These are phyloP conservation scores for Talaromyces funiculosus DNA, from an alignment of 2,329 filamentous ascomycete species.

Conservation along the genomic window DNA sequence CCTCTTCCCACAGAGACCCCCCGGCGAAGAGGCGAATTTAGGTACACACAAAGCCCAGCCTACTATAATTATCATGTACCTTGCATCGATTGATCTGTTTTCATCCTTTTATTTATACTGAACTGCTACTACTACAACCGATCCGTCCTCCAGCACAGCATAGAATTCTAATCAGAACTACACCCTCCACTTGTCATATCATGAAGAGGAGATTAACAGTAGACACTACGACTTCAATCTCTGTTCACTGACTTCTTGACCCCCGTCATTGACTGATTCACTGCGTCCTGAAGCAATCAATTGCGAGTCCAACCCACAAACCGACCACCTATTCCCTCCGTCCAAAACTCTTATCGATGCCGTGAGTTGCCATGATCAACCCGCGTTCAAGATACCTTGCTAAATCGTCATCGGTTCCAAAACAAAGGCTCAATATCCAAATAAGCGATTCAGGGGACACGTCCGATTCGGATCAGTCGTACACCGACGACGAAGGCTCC, in stretches of 20 bases:
- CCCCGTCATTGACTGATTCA: neutral
- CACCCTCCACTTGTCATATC: neutral
- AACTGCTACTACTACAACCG: neutral
- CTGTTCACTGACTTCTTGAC: neutral
- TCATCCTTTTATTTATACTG: neutral
- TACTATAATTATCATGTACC: constrained; percentile 12
- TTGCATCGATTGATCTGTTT: constrained; percentile 10
- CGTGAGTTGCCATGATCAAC: constrained; percentile 12
- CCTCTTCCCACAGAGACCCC: neutral
- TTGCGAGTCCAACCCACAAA: neutral
- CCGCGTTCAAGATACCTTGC: constrained; percentile 4
- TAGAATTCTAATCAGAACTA: neutral
- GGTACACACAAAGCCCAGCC: constrained; percentile 3
- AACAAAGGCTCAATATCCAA: constrained; percentile 35
- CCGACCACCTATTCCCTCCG: neutral
- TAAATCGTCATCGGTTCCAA: constrained; percentile 13
- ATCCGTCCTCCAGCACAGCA: neutral
- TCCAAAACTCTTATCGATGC: constrained; percentile 9
- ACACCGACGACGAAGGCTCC: constrained; percentile 38
- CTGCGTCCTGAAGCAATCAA: neutral
- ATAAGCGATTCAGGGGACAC: constrained; percentile 36
- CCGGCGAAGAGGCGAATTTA: neutral
- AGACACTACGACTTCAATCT: constrained; percentile 1
- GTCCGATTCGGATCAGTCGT: constrained; percentile 36
- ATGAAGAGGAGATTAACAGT: neutral